Base-by-base conservation (phyloP, 2,329 filamentous ascomycete genomes). In the Didymella keratinophila region DNA sequence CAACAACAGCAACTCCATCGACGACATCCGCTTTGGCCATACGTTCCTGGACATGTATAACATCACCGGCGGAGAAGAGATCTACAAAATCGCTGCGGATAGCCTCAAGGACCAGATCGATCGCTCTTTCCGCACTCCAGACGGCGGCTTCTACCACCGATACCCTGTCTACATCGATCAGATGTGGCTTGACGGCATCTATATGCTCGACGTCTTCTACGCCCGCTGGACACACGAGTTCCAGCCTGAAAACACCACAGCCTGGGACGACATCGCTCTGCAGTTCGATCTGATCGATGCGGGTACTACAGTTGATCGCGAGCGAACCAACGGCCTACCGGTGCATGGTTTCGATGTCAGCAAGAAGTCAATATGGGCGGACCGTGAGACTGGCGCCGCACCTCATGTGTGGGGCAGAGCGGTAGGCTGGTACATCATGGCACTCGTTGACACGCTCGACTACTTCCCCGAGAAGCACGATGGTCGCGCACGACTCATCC, bases 331-430 rank as follows among this genome's bases (percentile, higher is more conserved):
- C 0, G 78, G 79, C 0, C 75, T 86, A 0, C 73, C 83, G 0
- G 78, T 83, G 0, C 84, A 86, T 61, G 84, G 84, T 4, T 86
- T 84, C 60, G 84, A 86, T 61, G 79, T 79, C 43, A 76, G 74
- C 25, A 80, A 78, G 58, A 77, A 64, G 0, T 81, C 83, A 3
- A 68, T 78, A 0, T 86, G 84, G 84, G 83, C 84, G 0, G 74
- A 84, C 48, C 71, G 77, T 0, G 55, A 67, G 4, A 85, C 81
- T 0, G 84, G 84, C 1, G 82, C 79, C 0, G 80, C 80, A 32
- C 83, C 82, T 0, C 69, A 80, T 2, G 80, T 85, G 21, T 86
- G 84, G 84, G 78, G 76, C 27, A 74, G 84, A 4, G 76, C 81
- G 1, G 69, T 84, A 0, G 83, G 82, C 0, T 86, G 83, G 84